phyloP scores from a whole-genome alignment of 2,329 filamentous ascomycete species.

The Paracoccidioides brasiliensis region DNA sequence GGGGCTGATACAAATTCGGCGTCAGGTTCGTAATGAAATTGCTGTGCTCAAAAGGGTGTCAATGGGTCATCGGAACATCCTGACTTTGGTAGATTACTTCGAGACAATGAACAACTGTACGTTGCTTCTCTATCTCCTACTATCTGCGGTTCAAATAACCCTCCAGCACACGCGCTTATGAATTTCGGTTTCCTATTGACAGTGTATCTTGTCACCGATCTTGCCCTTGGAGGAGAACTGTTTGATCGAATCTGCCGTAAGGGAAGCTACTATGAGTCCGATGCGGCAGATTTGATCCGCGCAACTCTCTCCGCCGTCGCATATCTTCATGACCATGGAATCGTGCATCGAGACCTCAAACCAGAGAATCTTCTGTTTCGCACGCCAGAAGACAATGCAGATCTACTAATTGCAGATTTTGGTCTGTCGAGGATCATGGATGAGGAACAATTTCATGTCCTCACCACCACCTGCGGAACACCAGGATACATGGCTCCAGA shows the following conservation, averaged over 20 bases:
- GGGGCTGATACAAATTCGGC: not conserved
- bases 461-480: conserved; percentile 95
- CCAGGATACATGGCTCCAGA: conserved; percentile 99
- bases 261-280: conserved; percentile 94
- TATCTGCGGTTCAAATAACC: not conserved
- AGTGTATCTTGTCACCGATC: conserved; percentile 93
- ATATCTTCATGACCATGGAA: conserved; percentile 96
- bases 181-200: not conserved
- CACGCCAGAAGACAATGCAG: conserved; percentile 93
- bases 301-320: conserved; percentile 94
- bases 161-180: not conserved
- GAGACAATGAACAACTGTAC: conserved; percentile 96
- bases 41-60: conserved; percentile 95
- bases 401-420: conserved; percentile 94
- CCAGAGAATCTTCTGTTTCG: conserved; percentile 94
- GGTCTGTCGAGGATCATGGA: conserved; percentile 96
- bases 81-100: conserved; percentile 97
- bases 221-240: conserved; percentile 88
- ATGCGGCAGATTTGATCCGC: conserved; percentile 88
- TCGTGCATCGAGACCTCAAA: conserved; percentile 95
- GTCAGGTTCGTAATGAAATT: conserved; percentile 88
- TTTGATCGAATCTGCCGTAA: conserved; percentile 98
- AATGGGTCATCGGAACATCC: conserved; percentile 96
- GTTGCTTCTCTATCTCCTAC: conserved; percentile 12
- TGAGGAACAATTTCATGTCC: conserved; percentile 92